Evolutionary conservation across 139 green algal species (phyloP).

Genomic region (Spirogloea muscicola): DNA sequence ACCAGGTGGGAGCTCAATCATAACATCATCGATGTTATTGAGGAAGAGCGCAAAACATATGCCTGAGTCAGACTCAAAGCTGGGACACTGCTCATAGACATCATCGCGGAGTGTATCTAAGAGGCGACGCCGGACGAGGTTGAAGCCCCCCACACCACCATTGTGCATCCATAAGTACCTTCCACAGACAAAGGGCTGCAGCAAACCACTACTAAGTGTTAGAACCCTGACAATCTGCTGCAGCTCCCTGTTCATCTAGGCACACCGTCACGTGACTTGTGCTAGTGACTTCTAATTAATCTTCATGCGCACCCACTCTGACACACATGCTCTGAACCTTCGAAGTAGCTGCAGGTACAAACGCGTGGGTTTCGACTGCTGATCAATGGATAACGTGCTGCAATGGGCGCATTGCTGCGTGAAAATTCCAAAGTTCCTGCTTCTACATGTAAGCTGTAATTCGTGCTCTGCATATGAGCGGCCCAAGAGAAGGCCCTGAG

Average conservation of each 20-base stretch:
- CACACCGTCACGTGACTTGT: too few species aligned
- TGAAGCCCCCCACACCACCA: slow-evolving; percentile 83
- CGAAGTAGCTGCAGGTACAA: too few species aligned
- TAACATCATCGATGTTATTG: slow-evolving; percentile 55
- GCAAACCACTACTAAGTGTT: too few species aligned
- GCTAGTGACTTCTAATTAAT: too few species aligned
- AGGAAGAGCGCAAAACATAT: slow-evolving; percentile 90
- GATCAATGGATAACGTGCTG: too few species aligned
- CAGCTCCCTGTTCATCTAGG: too few species aligned
- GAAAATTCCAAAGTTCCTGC: background rate
- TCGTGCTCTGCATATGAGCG: too few species aligned
- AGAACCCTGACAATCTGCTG: too few species aligned
- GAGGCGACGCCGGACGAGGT: slow-evolving; percentile 69
- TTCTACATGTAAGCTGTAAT: background rate
- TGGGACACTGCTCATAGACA: slow-evolving; percentile 83
- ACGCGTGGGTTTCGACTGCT: too few species aligned
- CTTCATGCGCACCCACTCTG: too few species aligned
- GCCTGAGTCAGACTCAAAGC: slow-evolving; percentile 88
- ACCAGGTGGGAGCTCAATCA: slow-evolving; percentile 27
- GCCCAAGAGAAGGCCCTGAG: too few species aligned
- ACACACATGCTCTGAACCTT: background rate
- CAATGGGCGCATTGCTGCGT: too few species aligned
- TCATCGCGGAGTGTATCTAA: slow-evolving; percentile 72
- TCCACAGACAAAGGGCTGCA: slow-evolving; percentile 52
- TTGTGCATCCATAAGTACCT: slow-evolving; percentile 98